Evolutionary conservation across 106 monocot species (phyloP), one percentile per base, ranked within the genome.

Genomic region (Apostasia shenzhenica): DNA sequence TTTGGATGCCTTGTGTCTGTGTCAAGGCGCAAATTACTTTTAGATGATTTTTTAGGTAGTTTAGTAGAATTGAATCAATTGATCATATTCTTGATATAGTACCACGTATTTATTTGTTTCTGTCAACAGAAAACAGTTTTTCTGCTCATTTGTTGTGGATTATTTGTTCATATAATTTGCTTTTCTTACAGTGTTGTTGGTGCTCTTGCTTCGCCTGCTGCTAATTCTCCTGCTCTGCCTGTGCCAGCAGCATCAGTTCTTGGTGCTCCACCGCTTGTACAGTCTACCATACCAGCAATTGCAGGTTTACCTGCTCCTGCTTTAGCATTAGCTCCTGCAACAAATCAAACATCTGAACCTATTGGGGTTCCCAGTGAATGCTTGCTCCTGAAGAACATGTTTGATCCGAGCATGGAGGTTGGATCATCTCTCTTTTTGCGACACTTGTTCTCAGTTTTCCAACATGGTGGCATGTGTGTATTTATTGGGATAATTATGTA

Each of bases 301-400:
- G 59, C 67, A 67, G 75, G 75, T 48, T 51, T 75, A 45, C 75
- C 66, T 42, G 48, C 58, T 67, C 38, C 75, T 58, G 67, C 59
- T 8, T 58, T 59, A 61, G 54, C 68, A 49, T 52, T 77, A 65
- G 14, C 82, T 57, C 45, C 66, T 52, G 38, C 54, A 38, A 38
- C 60, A 1, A 4, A 62, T 26, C 53, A 60, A 43, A 14, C 71
- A 14, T 49, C 75, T 68, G 84, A 81, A 46, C 67, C 71, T 69
- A 63, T 77, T 75, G 80, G 81, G 48, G 46, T 68, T 14, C 97
- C 97, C 61, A 92, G 75, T 67, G 92, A 97, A 79, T 97, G 86
- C 68, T 75, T 97, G 68, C 74, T 89, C 48, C 73, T 97, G 70
- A 97, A 97, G 77, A 97, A 97, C 71, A 92, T 97, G 97, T 97